These are phyloP conservation scores for Suhomyces bokatorum DNA, from an alignment of 1,139 yeast genomes.

Conservation along the genomic window DNA sequence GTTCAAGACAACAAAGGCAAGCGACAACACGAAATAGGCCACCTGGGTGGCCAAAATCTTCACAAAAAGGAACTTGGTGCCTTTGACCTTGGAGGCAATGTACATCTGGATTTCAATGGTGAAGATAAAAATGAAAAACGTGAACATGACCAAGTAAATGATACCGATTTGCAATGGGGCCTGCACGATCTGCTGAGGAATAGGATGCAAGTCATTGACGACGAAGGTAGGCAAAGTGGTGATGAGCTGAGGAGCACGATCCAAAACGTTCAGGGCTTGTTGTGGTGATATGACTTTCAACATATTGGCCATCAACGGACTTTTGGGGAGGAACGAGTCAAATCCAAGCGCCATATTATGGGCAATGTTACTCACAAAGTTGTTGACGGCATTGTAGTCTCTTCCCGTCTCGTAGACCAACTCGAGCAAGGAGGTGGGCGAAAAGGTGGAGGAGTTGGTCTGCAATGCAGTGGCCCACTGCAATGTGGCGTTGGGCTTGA, in stretches of 20 bases:
- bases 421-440: constrained; percentile 23
- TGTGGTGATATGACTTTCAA: constrained; percentile 22
- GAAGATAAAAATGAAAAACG: constrained; percentile 35
- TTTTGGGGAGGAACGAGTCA: constrained; percentile 19
- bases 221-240: constrained; percentile 27
- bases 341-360: constrained; percentile 18
- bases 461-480: constrained; percentile 22
- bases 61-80: constrained; percentile 39
- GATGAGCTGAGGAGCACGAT: constrained; percentile 26
- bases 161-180: constrained; percentile 38
- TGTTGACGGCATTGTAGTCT: constrained; percentile 32
- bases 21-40: constrained; percentile 42
- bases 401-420: constrained; percentile 35
- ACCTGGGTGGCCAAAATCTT: constrained; percentile 44
- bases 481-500: constrained; percentile 30
- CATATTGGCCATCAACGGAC: constrained; percentile 24
- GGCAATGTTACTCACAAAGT: constrained; percentile 22
- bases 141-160: constrained; percentile 32
- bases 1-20: constrained; percentile 43
- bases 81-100: constrained; percentile 33
- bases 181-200: constrained; percentile 25
- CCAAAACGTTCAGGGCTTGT: constrained; percentile 19
- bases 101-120: constrained; percentile 28
- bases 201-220: constrained; percentile 24
- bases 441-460: constrained; percentile 17